Evolutionary conservation across 352 stramenopile species (phyloP).

Genomic region (Saprolegnia parasitica): DNA sequence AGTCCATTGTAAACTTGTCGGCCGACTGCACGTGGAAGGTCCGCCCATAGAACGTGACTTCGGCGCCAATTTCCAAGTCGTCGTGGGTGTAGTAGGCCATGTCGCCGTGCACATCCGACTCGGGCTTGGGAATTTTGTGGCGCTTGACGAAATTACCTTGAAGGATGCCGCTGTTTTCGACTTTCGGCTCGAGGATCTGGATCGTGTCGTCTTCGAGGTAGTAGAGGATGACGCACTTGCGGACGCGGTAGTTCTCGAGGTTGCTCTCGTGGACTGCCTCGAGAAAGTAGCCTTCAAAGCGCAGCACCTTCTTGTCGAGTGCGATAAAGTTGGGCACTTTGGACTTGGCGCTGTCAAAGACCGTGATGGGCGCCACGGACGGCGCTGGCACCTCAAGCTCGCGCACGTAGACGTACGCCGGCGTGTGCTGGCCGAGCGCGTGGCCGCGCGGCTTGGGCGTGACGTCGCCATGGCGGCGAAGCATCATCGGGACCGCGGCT

Average conservation of each 20-base stretch:
- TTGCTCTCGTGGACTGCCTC: constrained; percentile 84
- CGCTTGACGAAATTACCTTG: constrained; percentile 87
- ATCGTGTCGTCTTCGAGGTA: constrained; percentile 87
- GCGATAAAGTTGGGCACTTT: constrained; percentile 68
- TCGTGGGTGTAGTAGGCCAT: constrained; percentile 57
- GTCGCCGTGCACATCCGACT: constrained; percentile 63
- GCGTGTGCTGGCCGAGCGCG: constrained; percentile 53
- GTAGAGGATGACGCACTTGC: constrained; percentile 70
- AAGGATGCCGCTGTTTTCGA: constrained; percentile 85
- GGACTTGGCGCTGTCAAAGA: constrained; percentile 32
- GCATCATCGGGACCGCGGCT: constrained; percentile 77
- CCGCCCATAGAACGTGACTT: constrained; percentile 75
- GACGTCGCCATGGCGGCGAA: constrained; percentile 67
- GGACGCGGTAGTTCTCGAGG: constrained; percentile 80
- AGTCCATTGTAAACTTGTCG: constrained; percentile 69
- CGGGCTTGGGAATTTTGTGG: constrained; percentile 75
- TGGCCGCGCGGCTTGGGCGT: constrained; percentile 61
- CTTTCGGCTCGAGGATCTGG: constrained; percentile 83
- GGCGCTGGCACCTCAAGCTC: constrained; percentile 45
- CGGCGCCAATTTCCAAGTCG: constrained; percentile 61
- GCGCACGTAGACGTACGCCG: constrained; percentile 63
- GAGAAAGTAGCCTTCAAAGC: constrained; percentile 85
- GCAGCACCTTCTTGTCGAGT: constrained; percentile 78
- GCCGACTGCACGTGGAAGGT: constrained; percentile 68
- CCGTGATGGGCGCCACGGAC: constrained; percentile 30